Percentiles rank a stretch among this genome's conserved stretches.
Evolutionary conservation across 2,329 filamentous ascomycete species (phyloP).

Genomic region (Diaporthe nobilis): DNA sequence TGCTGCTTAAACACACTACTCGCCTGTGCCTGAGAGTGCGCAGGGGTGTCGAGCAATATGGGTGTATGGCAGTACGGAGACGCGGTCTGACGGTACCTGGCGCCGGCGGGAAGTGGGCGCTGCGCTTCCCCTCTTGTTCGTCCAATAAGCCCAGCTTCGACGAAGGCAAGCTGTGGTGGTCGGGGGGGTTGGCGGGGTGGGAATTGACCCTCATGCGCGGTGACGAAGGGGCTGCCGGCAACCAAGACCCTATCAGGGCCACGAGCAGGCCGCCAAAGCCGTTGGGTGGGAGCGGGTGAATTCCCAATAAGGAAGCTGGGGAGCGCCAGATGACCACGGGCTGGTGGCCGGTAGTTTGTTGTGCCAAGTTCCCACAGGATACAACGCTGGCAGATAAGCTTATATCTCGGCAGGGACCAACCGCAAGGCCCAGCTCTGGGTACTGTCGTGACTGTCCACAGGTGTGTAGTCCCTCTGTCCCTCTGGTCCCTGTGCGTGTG

Average conservation of each 20-base stretch:
- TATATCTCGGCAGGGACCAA: conserved; percentile 26
- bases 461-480: too few relatives aligned
- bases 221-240: conserved; percentile 12
- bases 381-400: conserved; percentile 26
- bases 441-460: too few relatives aligned
- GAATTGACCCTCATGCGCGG: not conserved
- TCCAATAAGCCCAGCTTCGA: conserved; percentile 1
- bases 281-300: not conserved
- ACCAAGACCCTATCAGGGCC: not conserved
- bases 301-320: conserved; percentile 27
- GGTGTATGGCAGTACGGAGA: not conserved
- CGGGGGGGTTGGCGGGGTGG: not conserved
- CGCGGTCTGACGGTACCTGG: not conserved
- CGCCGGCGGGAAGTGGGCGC: not conserved
- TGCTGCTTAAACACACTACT: not conserved
- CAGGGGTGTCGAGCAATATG: not conserved
- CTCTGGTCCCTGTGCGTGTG: not conserved
- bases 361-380: conserved; percentile 1
- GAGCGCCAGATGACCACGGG: conserved; percentile 8
- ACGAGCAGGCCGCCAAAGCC: not conserved
- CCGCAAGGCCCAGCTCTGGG: not conserved
- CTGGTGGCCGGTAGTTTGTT: conserved; percentile 2
- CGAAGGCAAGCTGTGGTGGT: not conserved
- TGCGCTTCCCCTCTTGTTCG: conserved; percentile 14
- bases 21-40: not conserved